Conservation (phyloP, 805 yeast species). For the Teunomyces lycoperdinae region DNA sequence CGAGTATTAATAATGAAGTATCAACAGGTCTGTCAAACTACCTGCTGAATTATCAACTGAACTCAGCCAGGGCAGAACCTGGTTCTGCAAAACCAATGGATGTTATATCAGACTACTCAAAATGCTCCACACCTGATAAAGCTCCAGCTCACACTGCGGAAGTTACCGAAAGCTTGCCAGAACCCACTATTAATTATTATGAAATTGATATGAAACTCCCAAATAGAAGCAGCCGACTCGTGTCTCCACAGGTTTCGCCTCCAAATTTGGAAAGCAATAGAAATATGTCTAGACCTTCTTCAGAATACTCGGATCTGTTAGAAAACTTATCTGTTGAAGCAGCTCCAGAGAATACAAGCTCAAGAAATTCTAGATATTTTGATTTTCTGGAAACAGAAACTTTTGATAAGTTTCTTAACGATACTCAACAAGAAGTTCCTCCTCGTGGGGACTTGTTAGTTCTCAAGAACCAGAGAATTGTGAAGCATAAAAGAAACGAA, state of each 20-base stretch:
- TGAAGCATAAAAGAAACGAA: constrained; percentile 15
- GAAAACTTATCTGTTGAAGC: neutral
- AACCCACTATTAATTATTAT: constrained; percentile 12
- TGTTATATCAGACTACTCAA: neutral
- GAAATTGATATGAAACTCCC: neutral
- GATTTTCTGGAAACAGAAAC: constrained; percentile 9
- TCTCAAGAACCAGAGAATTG: constrained; percentile 10
- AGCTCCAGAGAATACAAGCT: constrained; percentile 3
- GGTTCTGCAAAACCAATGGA: neutral
- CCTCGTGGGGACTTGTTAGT: constrained; percentile 22
- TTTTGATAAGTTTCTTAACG: constrained; percentile 16
- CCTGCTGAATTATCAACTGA: neutral
- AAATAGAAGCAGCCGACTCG: neutral
- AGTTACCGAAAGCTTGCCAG: constrained; percentile 8
- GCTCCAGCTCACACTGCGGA: neutral
- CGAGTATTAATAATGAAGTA: neutral
- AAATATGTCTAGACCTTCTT: neutral
- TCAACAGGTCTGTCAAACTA: neutral
- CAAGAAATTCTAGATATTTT: constrained; percentile 5
- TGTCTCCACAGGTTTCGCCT: neutral
- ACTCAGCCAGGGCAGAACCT: neutral
- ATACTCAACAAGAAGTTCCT: constrained; percentile 20
- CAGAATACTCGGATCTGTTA: neutral
- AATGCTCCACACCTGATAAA: neutral
- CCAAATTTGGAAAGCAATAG: neutral